phyloP scores from a whole-genome alignment of 768 basidiomycete species.

The Leccinum rimulosum region DNA sequence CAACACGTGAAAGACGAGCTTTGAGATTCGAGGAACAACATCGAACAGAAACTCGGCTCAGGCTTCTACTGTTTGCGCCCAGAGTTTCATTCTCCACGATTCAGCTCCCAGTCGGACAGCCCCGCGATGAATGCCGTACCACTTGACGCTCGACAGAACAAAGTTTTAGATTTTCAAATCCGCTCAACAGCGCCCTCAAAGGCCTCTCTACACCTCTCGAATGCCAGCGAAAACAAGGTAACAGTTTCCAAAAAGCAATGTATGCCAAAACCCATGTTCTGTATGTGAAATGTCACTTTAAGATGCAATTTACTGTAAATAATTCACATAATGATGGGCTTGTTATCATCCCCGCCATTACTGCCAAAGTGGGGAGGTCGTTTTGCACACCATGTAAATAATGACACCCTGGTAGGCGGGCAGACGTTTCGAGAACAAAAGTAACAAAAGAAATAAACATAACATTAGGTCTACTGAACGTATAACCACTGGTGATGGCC shows the following conservation, averaged over 20 bases:
- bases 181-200: neutral
- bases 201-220: neutral
- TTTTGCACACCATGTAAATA: neutral
- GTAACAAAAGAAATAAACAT: neutral
- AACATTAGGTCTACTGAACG: constrained; percentile 8
- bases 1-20: constrained; percentile 15
- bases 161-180: neutral
- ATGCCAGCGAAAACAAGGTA: neutral
- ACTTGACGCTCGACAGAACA: neutral
- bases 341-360: neutral
- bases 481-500: constrained; percentile 20
- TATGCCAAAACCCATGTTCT: neutral
- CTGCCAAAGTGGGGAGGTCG: neutral
- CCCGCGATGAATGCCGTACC: neutral
- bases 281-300: neutral
- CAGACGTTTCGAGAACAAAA: neutral
- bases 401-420: neutral
- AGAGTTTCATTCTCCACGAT: neutral
- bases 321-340: neutral
- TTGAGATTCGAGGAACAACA: constrained; percentile 4
- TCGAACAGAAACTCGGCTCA: neutral
- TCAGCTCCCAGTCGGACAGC: neutral
- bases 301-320: neutral
- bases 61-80: neutral
- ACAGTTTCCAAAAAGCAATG: neutral